These are phyloP conservation scores for Striga hermonthica DNA, from an alignment of 305 asterid species.

Conservation along the genomic window DNA sequence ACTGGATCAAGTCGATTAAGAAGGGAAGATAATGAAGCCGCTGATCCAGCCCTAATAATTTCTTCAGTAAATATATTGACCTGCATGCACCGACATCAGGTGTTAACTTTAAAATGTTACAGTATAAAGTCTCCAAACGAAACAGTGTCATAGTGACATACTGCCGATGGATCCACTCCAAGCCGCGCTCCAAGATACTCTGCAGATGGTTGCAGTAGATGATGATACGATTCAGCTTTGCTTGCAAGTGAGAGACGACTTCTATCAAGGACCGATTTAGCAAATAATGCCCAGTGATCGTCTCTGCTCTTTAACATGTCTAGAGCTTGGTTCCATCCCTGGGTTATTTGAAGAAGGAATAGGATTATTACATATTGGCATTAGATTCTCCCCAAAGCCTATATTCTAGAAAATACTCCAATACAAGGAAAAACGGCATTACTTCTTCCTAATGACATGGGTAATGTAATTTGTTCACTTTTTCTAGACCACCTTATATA, in stretches of 20 bases:
- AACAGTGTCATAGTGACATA: slow-evolving; percentile 41
- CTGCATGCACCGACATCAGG: slow-evolving; percentile 44
- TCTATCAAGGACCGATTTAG: slow-evolving; percentile 94
- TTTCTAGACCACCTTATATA: no score
- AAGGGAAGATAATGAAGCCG: slow-evolving; percentile 93
- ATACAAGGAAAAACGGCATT: slow-evolving; percentile 14
- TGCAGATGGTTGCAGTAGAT: slow-evolving; percentile 95
- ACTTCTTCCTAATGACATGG: slow-evolving; percentile 10
- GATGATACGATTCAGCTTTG: slow-evolving; percentile 89
- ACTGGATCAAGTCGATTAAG: slow-evolving; percentile 94
- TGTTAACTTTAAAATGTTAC: slow-evolving; percentile 29
- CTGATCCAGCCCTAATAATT: slow-evolving; percentile 95
- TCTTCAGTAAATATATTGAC: slow-evolving; percentile 94
- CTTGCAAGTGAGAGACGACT: slow-evolving; percentile 86
- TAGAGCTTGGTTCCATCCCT: slow-evolving; percentile 93
- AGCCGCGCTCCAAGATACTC: slow-evolving; percentile 91
- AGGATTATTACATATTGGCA: slow-evolving; percentile 22
- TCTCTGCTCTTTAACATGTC: slow-evolving; percentile 62
- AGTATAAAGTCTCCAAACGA: slow-evolving; percentile 27
- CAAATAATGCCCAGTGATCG: slow-evolving; percentile 83
- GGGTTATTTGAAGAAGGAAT: slow-evolving; percentile 21
- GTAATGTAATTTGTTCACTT: slow-evolving; percentile 1
- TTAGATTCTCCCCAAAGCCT: not conserved
- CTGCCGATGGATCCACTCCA: slow-evolving; percentile 88
- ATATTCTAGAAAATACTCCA: not conserved